Conservation (phyloP, 2,329 filamentous ascomycete genomes). For the Paraphoma chrysanthemicola region DNA sequence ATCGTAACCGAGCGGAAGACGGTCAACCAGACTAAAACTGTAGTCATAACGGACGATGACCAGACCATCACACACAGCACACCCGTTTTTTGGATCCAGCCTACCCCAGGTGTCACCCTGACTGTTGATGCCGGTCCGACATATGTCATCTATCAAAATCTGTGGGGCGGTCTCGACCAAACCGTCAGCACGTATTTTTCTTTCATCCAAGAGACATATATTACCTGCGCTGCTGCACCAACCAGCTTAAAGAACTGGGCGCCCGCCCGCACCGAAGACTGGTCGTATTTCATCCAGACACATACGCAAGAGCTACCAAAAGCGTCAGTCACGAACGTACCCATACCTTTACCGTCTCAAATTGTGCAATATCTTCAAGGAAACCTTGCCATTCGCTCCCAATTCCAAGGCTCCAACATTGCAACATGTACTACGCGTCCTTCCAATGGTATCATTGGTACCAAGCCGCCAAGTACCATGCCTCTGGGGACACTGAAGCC, state of each 20-base stretch:
- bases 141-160: constrained; percentile 38
- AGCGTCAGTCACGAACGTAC: neutral
- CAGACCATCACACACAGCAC: constrained; percentile 26
- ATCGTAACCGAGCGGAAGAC: constrained; percentile 30
- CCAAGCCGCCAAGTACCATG: neutral
- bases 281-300: constrained; percentile 35
- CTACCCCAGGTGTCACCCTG: constrained; percentile 19
- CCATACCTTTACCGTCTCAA: constrained; percentile 27
- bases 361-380: constrained; percentile 31
- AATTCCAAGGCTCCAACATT: constrained; percentile 38
- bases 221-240: constrained; percentile 14
- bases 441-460: neutral
- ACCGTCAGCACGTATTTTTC: constrained; percentile 4
- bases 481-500: neutral
- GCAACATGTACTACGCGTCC: constrained; percentile 31
- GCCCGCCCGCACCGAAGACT: constrained; percentile 31
- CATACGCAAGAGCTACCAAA: constrained; percentile 10
- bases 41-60: constrained; percentile 15
- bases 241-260: constrained; percentile 18
- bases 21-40: constrained; percentile 34
- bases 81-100: constrained; percentile 28
- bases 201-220: constrained; percentile 1
- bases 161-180: constrained; percentile 32
- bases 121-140: constrained; percentile 34
- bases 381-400: constrained; percentile 19